Conservation (phyloP, 176 grass and related monocot genomes). For the Poa annua region DNA sequence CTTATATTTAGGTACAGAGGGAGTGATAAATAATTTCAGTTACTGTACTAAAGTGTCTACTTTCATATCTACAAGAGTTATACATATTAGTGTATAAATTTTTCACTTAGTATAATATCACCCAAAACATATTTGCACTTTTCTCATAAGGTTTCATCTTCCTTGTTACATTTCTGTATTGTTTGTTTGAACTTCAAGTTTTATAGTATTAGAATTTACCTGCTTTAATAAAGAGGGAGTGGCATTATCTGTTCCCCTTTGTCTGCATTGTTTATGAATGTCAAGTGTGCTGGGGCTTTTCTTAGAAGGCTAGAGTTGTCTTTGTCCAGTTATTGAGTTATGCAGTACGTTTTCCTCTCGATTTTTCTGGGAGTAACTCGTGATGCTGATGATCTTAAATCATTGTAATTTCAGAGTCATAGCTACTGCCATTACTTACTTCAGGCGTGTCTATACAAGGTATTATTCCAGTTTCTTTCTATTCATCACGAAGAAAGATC, state of each 20-base stretch:
- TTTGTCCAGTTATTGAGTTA: background rate
- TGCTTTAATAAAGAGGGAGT: background rate
- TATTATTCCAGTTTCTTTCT: constrained; percentile 42
- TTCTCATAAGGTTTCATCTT: background rate
- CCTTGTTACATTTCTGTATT: background rate
- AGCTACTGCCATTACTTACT: constrained; percentile 93
- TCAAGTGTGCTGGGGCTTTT: background rate
- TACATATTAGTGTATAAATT: background rate
- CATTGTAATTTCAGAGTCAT: constrained; percentile 82
- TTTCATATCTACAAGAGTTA: background rate
- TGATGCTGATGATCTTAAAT: constrained; percentile 28
- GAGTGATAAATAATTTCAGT: background rate
- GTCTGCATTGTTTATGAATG: background rate
- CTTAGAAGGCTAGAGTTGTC: constrained; percentile 7
- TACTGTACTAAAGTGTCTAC: background rate
- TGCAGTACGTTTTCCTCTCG: background rate
- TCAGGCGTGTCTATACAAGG: constrained; percentile 98
- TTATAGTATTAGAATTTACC: background rate
- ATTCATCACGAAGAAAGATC: background rate
- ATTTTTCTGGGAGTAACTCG: background rate
- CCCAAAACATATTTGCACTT: background rate
- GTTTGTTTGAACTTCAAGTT: background rate
- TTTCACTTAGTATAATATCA: background rate
- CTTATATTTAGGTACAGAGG: too few relatives aligned
- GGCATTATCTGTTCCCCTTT: background rate